phyloP scores from a whole-genome alignment of 1,139 yeast species.

The Geotrichum candidum region DNA sequence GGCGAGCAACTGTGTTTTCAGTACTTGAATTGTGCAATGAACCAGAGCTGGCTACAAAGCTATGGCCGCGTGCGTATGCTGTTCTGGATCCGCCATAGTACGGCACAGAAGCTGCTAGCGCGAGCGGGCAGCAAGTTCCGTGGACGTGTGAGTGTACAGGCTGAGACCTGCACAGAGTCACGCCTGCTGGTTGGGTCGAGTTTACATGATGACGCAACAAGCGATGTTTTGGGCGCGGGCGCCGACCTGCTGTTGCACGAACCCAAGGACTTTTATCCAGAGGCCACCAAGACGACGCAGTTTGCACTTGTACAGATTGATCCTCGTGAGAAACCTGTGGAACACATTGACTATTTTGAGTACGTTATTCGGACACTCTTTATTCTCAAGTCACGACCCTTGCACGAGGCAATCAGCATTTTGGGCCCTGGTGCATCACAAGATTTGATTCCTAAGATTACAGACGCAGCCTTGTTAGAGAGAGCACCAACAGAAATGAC shows the following conservation, averaged over 20 bases:
- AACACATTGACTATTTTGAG: slow-evolving; percentile 54
- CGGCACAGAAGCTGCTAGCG: slow-evolving; percentile 59
- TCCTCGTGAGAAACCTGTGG: slow-evolving; percentile 28
- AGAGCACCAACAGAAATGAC: slow-evolving; percentile 48
- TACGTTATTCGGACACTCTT: slow-evolving; percentile 61
- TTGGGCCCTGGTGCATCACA: slow-evolving; percentile 75
- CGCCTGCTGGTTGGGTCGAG: slow-evolving; percentile 30
- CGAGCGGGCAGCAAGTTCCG: slow-evolving; percentile 44
- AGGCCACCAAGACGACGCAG: slow-evolving; percentile 6
- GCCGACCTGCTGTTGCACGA: not conserved
- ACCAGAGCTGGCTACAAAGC: slow-evolving; percentile 68
- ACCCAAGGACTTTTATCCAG: slow-evolving; percentile 5
- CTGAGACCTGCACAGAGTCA: slow-evolving; percentile 55
- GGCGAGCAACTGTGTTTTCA: slow-evolving; percentile 73
- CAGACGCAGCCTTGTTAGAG: slow-evolving; percentile 39
- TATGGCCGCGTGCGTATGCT: slow-evolving; percentile 72
- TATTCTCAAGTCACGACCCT: slow-evolving; percentile 46
- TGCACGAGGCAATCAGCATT: slow-evolving; percentile 46
- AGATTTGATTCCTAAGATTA: slow-evolving; percentile 47
- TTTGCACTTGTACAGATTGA: slow-evolving; percentile 27
- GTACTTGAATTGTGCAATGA: slow-evolving; percentile 64
- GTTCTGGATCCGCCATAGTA: slow-evolving; percentile 51
- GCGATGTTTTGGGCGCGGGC: not conserved
- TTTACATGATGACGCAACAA: not conserved
- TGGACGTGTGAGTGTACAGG: slow-evolving; percentile 52